Evolutionary conservation across 2,329 filamentous ascomycete species (phyloP).

Genomic region (Camillea tinctor): DNA sequence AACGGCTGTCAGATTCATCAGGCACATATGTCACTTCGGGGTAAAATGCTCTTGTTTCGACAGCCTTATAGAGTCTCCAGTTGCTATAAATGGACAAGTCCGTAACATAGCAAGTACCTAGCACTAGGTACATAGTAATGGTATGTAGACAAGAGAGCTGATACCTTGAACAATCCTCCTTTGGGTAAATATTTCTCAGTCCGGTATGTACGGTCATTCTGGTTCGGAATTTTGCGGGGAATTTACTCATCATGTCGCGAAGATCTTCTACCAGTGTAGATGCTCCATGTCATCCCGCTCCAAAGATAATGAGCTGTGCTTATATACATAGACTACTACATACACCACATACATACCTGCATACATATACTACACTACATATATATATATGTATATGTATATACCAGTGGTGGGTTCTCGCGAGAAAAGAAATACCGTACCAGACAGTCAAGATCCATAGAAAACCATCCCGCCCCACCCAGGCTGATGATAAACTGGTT

Average conservation of each 20-base stretch:
- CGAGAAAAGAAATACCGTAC: neutral
- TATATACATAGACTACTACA: too few species aligned
- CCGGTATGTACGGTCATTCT: neutral
- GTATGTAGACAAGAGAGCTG: neutral
- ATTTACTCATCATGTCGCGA: neutral
- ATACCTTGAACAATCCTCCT: neutral
- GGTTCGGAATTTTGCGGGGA: neutral
- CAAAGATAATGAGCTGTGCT: neutral
- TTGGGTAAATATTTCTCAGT: neutral
- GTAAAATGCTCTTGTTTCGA: neutral
- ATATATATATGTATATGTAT: too few species aligned
- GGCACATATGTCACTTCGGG: neutral
- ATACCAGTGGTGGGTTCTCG: neutral
- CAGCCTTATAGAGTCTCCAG: neutral
- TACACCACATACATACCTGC: too few species aligned
- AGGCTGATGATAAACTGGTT: neutral
- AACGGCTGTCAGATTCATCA: neutral
- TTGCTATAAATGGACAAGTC: neutral
- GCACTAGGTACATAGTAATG: too few species aligned
- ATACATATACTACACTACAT: too few species aligned
- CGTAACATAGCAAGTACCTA: neutral
- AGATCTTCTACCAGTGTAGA: neutral
- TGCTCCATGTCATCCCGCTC: neutral
- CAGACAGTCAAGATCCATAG: neutral
- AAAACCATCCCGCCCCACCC: neutral